Base-by-base conservation (phyloP, 768 basidiomycete genomes). In the Auriscalpium orientale region DNA sequence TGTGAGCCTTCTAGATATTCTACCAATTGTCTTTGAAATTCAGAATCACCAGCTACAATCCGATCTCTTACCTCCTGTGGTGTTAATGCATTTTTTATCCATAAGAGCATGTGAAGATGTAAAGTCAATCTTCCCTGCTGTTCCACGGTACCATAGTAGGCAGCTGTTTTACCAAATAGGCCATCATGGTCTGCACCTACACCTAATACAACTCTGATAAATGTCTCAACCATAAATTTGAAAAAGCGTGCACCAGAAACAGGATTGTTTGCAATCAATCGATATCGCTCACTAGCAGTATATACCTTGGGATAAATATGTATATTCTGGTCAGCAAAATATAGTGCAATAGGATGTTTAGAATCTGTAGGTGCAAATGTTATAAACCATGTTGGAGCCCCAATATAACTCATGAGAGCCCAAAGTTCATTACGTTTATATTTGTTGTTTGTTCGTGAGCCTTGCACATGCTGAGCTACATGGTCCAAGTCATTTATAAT, bases 341-440 rank as follows among this genome's bases (percentile, higher is more conserved):
- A 55, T 12, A 65, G 21, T 20, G 47, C 55, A 2, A 65, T 40
- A 6, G 61, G 64, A 56, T 60, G 56, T 49, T 57, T 64, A 20
- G 46, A n/a, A 38, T 65, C 61, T 4, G 54, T 45, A 18, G 62
- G 63, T 8, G 65, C 52, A 50, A 66, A 60, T 20, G 62, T 66
- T 10, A 66, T 58, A 46, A 64, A 66, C 57, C 59, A 65, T 1
- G 58, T 33, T 3, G 65, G 65, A 11, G 60, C 58, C 28, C 61
- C 58, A 6, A 38, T 4, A 40, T 51, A 38, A 22, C 44, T 20
- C 10, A 65, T 60, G 34, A 65, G 35, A 10, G 63, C 54, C 52
- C 53, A 51, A 2, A 67, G 56, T 46, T 66, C 59, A 49, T 61
- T 65, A 10, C 59, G 28, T 48, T 49, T 53, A 43, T 49, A 56